Base-by-base conservation (phyloP, 345 rosid species). In the Carallia pectinifolia region DNA sequence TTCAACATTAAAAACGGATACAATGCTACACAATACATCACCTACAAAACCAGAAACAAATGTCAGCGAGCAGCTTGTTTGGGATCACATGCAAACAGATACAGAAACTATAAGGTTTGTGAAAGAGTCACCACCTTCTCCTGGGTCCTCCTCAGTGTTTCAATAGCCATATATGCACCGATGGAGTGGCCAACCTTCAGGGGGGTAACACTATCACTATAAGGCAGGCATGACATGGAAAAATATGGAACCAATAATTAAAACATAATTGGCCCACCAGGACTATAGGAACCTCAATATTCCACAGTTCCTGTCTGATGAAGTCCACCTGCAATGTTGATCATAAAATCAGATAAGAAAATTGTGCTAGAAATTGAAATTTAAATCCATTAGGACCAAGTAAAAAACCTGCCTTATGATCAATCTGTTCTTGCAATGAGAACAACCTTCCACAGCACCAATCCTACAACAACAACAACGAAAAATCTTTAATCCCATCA, bases 131-230 rank as follows among this genome's bases (percentile, higher is more conserved):
- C 53, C 65, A 91, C 98, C 95, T 83, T 86, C 67, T 78, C 86
- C 8, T 80, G 77, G 68, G 71, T 84, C 68, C 79, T 84, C 82
- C 61, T 85, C 33, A 89, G 74, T 61, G 85, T 78, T 67, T 88
- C 90, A 75, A 89, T 71, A 38, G 85, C 65, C 65, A 94, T 90
- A 72, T 87, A 85, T 13, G 95, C 77, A 63, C 98, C 98, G 64
- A 91, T 89, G 56, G 97, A 94, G 68, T 94, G 97, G 44, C 89
- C 96, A 81, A 91, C 91, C 97, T 91, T 74, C 75, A 70, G 61
- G 74, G 52, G 75, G 16, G 71, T 13, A 39, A 52, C 3, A 62
- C 47, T 34, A 56, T 71, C 23, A 56, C 39, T 33, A 56, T 30
- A 55, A 71, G 54, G 36, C 13, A 33, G 19, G 23, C 15, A 40